phyloP scores from a whole-genome alignment of 192 early-diverging fungal species.

The Mortierella antarctica region DNA sequence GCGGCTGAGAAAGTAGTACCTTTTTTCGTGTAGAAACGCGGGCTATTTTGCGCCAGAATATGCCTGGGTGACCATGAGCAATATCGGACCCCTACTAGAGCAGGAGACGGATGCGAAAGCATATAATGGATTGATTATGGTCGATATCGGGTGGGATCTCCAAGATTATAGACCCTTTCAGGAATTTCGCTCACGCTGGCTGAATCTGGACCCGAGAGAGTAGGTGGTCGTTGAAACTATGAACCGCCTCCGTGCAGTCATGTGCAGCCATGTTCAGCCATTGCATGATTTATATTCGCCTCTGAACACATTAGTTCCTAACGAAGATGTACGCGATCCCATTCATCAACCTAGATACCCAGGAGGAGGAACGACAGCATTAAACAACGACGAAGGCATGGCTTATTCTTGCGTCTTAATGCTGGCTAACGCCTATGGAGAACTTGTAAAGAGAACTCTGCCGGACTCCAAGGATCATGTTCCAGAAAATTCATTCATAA shows the following conservation, averaged over 20 bases:
- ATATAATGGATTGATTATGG: slow-evolving; percentile 53
- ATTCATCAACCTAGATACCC: slow-evolving; percentile 43
- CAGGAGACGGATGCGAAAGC: background rate
- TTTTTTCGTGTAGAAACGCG: background rate
- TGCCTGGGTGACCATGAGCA: slow-evolving; percentile 30
- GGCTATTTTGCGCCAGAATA: slow-evolving; percentile 21
- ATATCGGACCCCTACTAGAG: slow-evolving; percentile 3
- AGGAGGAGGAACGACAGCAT: slow-evolving; percentile 36
- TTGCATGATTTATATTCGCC: background rate
- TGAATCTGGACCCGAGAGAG: slow-evolving; percentile 40
- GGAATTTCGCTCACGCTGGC: slow-evolving; percentile 51
- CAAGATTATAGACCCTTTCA: slow-evolving; percentile 58
- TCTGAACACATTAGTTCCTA: too few relatives aligned
- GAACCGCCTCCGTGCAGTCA: too few relatives aligned
- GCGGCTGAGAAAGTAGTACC: background rate
- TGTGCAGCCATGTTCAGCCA: background rate
- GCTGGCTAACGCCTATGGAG: slow-evolving; percentile 54
- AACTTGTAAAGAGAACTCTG: background rate
- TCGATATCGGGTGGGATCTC: slow-evolving; percentile 56
- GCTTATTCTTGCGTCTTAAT: slow-evolving; percentile 64
- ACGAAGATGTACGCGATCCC: too few relatives aligned
- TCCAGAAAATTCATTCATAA: background rate
- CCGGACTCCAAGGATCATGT: slow-evolving; percentile 1
- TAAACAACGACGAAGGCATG: slow-evolving; percentile 55
- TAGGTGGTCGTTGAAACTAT: slow-evolving; percentile 18